Evolutionary conservation across 164 flowering plant species (phyloP).

Genomic region (Vitis amurensis): DNA sequence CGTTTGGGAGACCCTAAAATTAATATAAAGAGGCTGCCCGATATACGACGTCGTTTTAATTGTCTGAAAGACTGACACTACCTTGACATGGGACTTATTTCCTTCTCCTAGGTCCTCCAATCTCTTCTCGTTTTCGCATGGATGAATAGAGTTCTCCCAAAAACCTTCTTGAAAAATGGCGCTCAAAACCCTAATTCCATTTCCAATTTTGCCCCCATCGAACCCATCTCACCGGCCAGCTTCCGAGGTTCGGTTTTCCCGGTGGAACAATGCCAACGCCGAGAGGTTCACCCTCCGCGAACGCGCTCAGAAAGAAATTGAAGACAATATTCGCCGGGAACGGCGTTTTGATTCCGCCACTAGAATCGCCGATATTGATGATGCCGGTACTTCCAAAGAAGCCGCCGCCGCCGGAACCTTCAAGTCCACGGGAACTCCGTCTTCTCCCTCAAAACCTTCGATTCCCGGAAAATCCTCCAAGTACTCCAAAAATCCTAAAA

Average conservation of each 20-base stretch:
- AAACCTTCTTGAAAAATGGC: slow-evolving; percentile 34
- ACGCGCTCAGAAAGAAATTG: slow-evolving; percentile 63
- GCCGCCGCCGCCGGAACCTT: slow-evolving; percentile 17
- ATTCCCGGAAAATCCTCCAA: slow-evolving; percentile 75
- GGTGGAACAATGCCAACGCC: slow-evolving; percentile 95
- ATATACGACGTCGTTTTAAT: too few relatives aligned
- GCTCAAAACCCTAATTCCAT: slow-evolving; percentile 38
- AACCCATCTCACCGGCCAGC: slow-evolving; percentile 30
- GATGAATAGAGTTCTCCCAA: neutral
- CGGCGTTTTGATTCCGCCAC: slow-evolving; percentile 62
- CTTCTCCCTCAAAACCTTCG: slow-evolving; percentile 68
- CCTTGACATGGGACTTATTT: too few relatives aligned
- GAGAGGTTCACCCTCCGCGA: slow-evolving; percentile 43
- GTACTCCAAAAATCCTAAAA: slow-evolving; percentile 51
- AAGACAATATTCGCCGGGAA: slow-evolving; percentile 65
- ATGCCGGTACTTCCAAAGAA: slow-evolving; percentile 20
- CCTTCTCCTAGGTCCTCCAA: too few relatives aligned
- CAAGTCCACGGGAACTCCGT: slow-evolving; percentile 78
- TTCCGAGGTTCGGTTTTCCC: slow-evolving; percentile 68
- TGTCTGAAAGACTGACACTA: too few relatives aligned
- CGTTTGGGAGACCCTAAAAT: too few relatives aligned
- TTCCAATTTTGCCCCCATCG: slow-evolving; percentile 58
- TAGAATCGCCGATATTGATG: slow-evolving; percentile 35
- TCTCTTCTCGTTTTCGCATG: neutral
- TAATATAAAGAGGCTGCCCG: too few relatives aligned